Percentiles rank a stretch among this genome's conserved stretches.
These are phyloP conservation scores for Termitomyces bulborhizus DNA, from an alignment of 768 basidiomycete genomes.

Conservation along the genomic window DNA sequence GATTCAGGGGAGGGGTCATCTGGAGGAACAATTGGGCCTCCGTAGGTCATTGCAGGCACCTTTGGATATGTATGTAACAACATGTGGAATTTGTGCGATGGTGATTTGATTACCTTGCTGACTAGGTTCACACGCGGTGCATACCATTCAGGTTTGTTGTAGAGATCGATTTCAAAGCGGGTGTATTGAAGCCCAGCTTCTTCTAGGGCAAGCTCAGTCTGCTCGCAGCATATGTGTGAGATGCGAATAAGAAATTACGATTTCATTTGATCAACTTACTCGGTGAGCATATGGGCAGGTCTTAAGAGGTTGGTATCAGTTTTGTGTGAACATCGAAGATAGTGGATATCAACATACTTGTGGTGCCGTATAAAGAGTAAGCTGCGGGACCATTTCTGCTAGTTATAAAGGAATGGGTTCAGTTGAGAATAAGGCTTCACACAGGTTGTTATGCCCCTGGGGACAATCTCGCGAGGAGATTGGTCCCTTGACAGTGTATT, in stretches of 20 bases:
- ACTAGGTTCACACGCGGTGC: slow-evolving; percentile 59
- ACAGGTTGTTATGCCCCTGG: too few relatives aligned
- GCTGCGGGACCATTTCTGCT: slow-evolving; percentile 1
- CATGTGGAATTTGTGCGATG: neutral
- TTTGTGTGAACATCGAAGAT: neutral
- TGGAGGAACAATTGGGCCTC: slow-evolving; percentile 49
- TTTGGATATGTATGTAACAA: slow-evolving; percentile 10
- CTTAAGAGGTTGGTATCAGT: slow-evolving; percentile 20
- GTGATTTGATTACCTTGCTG: slow-evolving; percentile 44
- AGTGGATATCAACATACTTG: slow-evolving; percentile 1
- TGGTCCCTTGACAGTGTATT: too few relatives aligned
- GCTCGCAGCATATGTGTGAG: neutral
- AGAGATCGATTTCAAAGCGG: slow-evolving; percentile 51
- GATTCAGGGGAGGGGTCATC: slow-evolving; percentile 56
- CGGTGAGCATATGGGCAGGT: slow-evolving; percentile 56
- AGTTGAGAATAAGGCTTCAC: too few relatives aligned
- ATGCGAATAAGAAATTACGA: neutral
- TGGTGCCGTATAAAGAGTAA: slow-evolving; percentile 11
- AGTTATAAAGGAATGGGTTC: neutral
- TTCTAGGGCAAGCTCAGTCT: slow-evolving; percentile 24
- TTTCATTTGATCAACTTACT: slow-evolving; percentile 22
- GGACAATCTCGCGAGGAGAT: too few relatives aligned
- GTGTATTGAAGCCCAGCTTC: slow-evolving; percentile 46
- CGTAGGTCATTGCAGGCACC: slow-evolving; percentile 58
- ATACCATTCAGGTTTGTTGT: slow-evolving; percentile 68